Conservation (phyloP, 169 alveolate species). For the Eimeria maxima region DNA sequence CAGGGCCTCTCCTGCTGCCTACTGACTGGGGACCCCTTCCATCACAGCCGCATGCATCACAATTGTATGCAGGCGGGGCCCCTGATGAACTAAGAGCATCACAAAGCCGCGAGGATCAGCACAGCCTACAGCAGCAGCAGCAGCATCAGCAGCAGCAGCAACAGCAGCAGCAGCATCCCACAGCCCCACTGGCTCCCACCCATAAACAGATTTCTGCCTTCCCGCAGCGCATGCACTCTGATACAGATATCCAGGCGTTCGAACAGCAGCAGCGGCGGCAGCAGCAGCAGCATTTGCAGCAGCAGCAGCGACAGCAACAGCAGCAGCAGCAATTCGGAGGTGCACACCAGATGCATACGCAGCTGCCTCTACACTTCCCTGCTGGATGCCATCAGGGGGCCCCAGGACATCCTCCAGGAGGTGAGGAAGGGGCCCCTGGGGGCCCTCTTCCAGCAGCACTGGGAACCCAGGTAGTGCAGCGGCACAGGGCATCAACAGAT, state of each 20-base stretch:
- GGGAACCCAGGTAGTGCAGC: slow-evolving; percentile 7
- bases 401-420: neutral
- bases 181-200: neutral
- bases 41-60: neutral
- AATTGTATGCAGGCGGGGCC: neutral
- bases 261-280: neutral
- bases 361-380: neutral
- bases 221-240: neutral
- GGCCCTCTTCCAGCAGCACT: neutral
- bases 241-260: neutral
- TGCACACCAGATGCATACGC: slow-evolving; percentile 10
- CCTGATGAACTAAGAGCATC: neutral
- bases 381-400: neutral
- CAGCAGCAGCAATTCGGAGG: neutral
- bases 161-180: slow-evolving; percentile 13
- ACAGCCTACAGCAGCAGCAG: slow-evolving; percentile 15
- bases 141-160: slow-evolving; percentile 20
- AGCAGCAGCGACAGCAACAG: slow-evolving; percentile 5
- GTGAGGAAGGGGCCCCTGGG: neutral
- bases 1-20: neutral
- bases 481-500: slow-evolving; percentile 54
- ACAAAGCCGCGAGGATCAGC: neutral
- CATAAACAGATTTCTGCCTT: neutral
- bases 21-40: slow-evolving; percentile 9
- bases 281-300: slow-evolving; percentile 45